A percentile compares a stretch with the other conserved stretches of the same genome.
These are phyloP conservation scores for Edaphochlamys debaryana DNA, from an alignment of 139 green algal genomes.

Conservation along the genomic window DNA sequence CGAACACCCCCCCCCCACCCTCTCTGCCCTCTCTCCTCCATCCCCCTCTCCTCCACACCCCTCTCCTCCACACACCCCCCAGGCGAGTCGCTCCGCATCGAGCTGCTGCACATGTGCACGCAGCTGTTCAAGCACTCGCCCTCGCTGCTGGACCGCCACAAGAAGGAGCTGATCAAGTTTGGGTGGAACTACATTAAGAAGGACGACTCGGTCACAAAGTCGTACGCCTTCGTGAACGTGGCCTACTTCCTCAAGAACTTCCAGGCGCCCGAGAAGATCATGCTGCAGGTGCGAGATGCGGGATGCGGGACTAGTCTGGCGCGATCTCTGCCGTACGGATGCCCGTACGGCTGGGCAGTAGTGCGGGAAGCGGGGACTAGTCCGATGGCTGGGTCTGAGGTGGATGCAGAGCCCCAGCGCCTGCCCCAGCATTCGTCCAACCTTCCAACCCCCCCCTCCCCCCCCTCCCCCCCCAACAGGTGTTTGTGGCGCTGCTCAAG, in stretches of 20 bases:
- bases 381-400: too few species aligned
- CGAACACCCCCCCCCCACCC: too few species aligned
- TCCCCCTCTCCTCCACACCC: too few species aligned
- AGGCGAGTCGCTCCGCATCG: slow-evolving; percentile 65
- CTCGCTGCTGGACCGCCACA: slow-evolving; percentile 39
- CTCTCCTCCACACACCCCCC: neutral
- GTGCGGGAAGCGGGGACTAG: too few species aligned
- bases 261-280: slow-evolving; percentile 83
- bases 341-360: too few species aligned
- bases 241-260: slow-evolving; percentile 90
- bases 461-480: slow-evolving; percentile 54
- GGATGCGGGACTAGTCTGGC: too few species aligned
- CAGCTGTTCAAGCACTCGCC: slow-evolving; percentile 78
- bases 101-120: slow-evolving; percentile 85
- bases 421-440: too few species aligned
- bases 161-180: slow-evolving; percentile 88
- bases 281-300: slow-evolving; percentile 76
- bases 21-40: too few species aligned
- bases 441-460: neutral
- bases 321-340: neutral
- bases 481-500: slow-evolving; percentile 91
- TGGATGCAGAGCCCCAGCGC: too few species aligned
- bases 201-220: slow-evolving; percentile 82
- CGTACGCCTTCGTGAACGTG: slow-evolving; percentile 90
- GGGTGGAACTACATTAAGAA: slow-evolving; percentile 92